phyloP scores from a whole-genome alignment of 225 moss, liverwort and hornwort species.

The Ulota crispa region DNA sequence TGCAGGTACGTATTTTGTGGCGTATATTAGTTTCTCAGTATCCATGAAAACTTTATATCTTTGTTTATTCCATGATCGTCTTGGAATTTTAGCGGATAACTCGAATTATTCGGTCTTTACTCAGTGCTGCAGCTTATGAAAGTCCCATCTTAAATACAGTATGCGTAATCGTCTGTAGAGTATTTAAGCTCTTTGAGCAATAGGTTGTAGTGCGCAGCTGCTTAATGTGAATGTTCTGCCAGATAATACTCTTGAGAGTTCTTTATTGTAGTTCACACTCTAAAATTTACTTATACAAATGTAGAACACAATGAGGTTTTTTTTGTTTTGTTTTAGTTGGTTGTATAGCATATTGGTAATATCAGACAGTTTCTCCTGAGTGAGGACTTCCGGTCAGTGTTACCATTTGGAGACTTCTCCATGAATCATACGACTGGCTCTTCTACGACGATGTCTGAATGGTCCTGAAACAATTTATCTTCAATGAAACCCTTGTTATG shows the following conservation, averaged over 20 bases:
- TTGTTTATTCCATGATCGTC: neutral
- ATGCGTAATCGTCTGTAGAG: neutral
- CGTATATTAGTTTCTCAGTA: neutral
- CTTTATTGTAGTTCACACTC: neutral
- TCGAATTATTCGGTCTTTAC: neutral
- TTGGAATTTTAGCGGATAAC: neutral
- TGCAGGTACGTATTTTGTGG: constrained; percentile 51
- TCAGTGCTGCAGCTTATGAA: neutral
- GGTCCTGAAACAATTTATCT: neutral
- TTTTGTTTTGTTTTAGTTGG: neutral
- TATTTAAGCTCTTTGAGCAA: neutral
- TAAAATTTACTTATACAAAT: neutral
- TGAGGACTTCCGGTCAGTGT: neutral
- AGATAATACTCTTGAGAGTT: neutral
- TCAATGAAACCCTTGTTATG: neutral
- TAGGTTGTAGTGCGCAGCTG: neutral
- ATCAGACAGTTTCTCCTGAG: neutral
- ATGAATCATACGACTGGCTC: neutral
- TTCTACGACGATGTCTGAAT: neutral
- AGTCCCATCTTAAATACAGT: neutral
- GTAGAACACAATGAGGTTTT: neutral
- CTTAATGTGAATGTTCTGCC: neutral
- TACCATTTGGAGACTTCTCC: neutral
- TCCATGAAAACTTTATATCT: neutral
- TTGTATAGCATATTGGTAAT: neutral